Evolutionary conservation across 2,329 filamentous ascomycete genomes (phyloP).

Genomic region (Hymenoscyphus scutula): DNA sequence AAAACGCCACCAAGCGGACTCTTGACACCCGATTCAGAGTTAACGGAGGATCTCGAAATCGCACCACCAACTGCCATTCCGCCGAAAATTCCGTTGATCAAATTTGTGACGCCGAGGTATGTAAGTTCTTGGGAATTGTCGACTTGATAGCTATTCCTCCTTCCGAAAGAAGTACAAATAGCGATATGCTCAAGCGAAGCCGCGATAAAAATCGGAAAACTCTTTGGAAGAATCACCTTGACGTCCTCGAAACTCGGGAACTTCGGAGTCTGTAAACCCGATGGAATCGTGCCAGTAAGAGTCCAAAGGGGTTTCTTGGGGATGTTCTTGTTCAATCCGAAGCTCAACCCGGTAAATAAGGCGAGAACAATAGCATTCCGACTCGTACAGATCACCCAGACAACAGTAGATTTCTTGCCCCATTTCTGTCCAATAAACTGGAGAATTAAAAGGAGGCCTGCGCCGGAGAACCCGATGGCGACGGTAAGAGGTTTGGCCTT

Average conservation of each 20-base stretch:
- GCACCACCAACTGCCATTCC: conserved; percentile 62
- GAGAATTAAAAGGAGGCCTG: conserved; percentile 54
- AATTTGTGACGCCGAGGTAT: conserved; percentile 60
- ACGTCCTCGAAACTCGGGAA: conserved; percentile 49
- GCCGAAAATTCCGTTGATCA: conserved; percentile 64
- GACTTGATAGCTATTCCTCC: conserved; percentile 60
- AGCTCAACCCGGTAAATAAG: conserved; percentile 62
- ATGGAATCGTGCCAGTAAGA: conserved; percentile 55
- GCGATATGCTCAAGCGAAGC: conserved; percentile 57
- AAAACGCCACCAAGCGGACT: conserved; percentile 59
- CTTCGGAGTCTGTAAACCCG: conserved; percentile 52
- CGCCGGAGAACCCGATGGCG: conserved; percentile 56
- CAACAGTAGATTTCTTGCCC: conserved; percentile 55
- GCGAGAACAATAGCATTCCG: conserved; percentile 60
- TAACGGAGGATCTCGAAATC: conserved; percentile 66
- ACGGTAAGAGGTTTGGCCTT: conserved; percentile 49
- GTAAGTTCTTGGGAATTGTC: conserved; percentile 65
- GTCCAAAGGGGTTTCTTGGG: conserved; percentile 42
- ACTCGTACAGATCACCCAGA: conserved; percentile 60
- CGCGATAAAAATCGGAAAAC: conserved; percentile 54
- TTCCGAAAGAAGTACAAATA: conserved; percentile 61
- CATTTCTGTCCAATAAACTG: conserved; percentile 50
- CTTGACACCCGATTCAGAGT: conserved; percentile 61
- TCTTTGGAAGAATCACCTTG: conserved; percentile 50
- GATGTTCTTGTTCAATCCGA: conserved; percentile 52